Base-by-base conservation (phyloP, 129 eudicot species). In the Flaveria linearis region DNA sequence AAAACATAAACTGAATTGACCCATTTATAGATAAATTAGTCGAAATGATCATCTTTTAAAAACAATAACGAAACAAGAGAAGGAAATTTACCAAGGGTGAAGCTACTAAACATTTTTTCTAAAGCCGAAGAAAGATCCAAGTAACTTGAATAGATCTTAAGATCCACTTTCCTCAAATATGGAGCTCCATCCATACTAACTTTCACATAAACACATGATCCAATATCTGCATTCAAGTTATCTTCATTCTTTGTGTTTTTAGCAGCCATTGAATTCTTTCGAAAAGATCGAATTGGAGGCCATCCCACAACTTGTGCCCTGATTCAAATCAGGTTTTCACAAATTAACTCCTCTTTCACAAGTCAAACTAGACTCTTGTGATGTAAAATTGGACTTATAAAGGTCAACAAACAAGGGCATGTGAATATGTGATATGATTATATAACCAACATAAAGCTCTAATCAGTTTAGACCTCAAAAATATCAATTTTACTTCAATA, bases 101-200 rank as follows among this genome's bases (percentile, higher is more conserved):
- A 89, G 81, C 87, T 85, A 75, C 87, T 79, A 76, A 90, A 90
- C 96, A 90, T 90, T 78, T 87, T 87, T 53, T 84, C 92, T 28
- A 90, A 85, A 79, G 88, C 92, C 1, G 83, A 83, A 52, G 92
- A 83, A 68, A 90, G 84, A 23, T 85, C 92, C 65, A 68, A 51
- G 68, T 90, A 90, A 56, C 88, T 67, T 14, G 68, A 43, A 74
- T 85, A 90, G 17, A 73, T 85, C 41, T 80, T 85, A 66, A 90
- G 90, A 74, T 90, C 92, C 22, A 87, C 86, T 80, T 90, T 90
- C 83, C 96, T 81, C 55, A 90, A 82, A 78, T 90, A 90, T 25
- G 92, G 96, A 28, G 96, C 96, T 76, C 96, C 96, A 66, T 89
- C 96, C 96, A 89, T 89, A 51, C 96, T 87, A 43, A 89, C 96